phyloP scores from a whole-genome alignment of 345 rosid species.

The Acer negundo region DNA sequence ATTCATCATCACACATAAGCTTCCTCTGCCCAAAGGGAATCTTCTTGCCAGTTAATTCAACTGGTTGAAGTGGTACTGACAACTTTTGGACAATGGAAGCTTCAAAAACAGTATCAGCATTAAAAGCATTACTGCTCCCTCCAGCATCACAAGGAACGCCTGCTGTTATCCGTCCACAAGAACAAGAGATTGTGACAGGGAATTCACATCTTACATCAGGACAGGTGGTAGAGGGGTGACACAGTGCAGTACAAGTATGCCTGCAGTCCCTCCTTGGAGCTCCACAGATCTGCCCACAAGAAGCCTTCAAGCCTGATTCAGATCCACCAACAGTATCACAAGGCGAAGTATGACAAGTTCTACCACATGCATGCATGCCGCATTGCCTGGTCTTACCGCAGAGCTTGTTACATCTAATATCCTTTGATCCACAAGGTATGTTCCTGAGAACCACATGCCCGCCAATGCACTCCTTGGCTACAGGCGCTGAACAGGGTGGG shows the following conservation, averaged over 20 bases:
- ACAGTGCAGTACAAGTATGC: conserved; percentile 77
- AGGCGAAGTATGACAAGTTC: conserved; percentile 77
- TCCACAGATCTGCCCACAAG: conserved; percentile 95
- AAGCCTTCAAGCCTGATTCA: conserved; percentile 49
- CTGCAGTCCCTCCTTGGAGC: conserved; percentile 94
- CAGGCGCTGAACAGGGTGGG: conserved; percentile 90
- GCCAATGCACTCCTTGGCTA: conserved; percentile 89
- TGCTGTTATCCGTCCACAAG: conserved; percentile 76
- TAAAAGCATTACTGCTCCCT: conserved; percentile 43
- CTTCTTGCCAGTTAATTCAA: conserved; percentile 55
- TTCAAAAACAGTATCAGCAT: conserved; percentile 52
- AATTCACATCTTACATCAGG: conserved; percentile 85
- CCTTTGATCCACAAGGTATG: conserved; percentile 93
- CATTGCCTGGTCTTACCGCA: conserved; percentile 95
- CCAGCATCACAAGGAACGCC: conserved; percentile 93
- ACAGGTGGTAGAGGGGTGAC: conserved; percentile 84
- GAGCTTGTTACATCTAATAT: conserved; percentile 85
- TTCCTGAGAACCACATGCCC: conserved; percentile 95
- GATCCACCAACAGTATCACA: conserved; percentile 52
- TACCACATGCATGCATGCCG: conserved; percentile 93
- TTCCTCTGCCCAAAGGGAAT: conserved; percentile 88
- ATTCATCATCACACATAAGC: conserved; percentile 85
- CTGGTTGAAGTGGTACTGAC: conserved; percentile 72
- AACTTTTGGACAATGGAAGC: conserved; percentile 67
- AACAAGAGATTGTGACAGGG: conserved; percentile 73